A percentile compares a stretch with the other conserved stretches of the same genome.
Evolutionary conservation across 1,139 yeast species (phyloP).

Genomic region (Yamadazyma pseudoaaseri): DNA sequence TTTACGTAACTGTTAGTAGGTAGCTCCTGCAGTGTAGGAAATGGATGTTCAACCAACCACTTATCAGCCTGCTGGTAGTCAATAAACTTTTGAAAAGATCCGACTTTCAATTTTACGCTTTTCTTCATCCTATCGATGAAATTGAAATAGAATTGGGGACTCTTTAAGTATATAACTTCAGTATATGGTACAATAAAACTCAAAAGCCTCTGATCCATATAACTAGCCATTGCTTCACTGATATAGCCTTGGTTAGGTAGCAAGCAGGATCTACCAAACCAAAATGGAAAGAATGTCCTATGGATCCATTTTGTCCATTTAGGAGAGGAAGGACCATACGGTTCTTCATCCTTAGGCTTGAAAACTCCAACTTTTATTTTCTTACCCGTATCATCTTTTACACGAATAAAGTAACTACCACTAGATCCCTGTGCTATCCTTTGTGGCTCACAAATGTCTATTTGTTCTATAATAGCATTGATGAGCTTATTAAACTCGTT

Average conservation of each 20-base stretch:
- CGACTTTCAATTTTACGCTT: constrained; percentile 42
- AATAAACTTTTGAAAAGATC: constrained; percentile 62
- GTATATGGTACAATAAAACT: constrained; percentile 67
- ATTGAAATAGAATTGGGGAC: constrained; percentile 55
- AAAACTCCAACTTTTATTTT: constrained; percentile 51
- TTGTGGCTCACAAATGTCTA: constrained; percentile 36
- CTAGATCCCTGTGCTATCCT: constrained; percentile 67
- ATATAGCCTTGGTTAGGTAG: constrained; percentile 74
- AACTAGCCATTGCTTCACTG: constrained; percentile 71
- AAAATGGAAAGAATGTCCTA: constrained; percentile 72
- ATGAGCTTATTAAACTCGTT: constrained; percentile 22
- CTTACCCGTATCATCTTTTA: constrained; percentile 4
- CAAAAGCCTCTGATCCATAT: constrained; percentile 58
- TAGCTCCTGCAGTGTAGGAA: constrained; percentile 38
- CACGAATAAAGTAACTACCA: constrained; percentile 61
- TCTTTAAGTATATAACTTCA: constrained; percentile 53
- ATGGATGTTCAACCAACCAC: constrained; percentile 55
- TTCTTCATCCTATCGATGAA: constrained; percentile 40
- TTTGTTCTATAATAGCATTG: constrained; percentile 19
- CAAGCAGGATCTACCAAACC: constrained; percentile 71
- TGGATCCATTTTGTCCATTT: constrained; percentile 84
- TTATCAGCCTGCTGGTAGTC: constrained; percentile 63
- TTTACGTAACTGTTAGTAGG: constrained; percentile 22
- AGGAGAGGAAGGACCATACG: constrained; percentile 76
- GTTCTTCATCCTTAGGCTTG: constrained; percentile 81